Base-by-base conservation (phyloP, 2,329 filamentous ascomycete genomes). In the Neopestalotiopsis sp. region DNA sequence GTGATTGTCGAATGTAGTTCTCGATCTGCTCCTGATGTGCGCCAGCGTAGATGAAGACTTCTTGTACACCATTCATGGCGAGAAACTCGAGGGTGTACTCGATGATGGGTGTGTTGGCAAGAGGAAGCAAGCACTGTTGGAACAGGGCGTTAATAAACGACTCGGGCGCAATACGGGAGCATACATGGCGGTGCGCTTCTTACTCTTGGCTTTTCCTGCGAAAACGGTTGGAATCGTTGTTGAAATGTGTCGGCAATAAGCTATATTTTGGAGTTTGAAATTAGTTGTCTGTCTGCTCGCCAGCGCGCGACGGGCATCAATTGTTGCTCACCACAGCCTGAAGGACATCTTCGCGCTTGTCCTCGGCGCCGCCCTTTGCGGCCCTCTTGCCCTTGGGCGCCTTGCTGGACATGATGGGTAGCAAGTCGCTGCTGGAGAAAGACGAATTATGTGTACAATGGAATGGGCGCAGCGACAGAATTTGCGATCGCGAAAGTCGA, bases 71-170 rank as follows among this genome's bases (percentile, higher is more conserved):
- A 69, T 96, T 94, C 87, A 95, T 95, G 72, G 94, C 94, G 0
- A 99, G 90, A 76, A 97, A 98, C 78, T 98, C 95, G 76, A 98
- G 90, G 4, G 95, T 98, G 80, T 99, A 98, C 81, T 99, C 96
- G 82, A 99, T 97, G 71, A 99, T 86, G 45, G 96, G 95, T 1
- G 92, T 95, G 80, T 98, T 98, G 70, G 94, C 96, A 70, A 99
- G 87, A 12, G 95, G 94, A 6, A 99, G 86, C 40, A 99, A 91
- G 84, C 96, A 98, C 93, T 97, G 76, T 38, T 28, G 64, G 20
- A 38, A 34, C 30, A n/a, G 4, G 14, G 20, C 4, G 40, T 64
- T 13, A 64, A 38, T 30, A 12, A 4, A 4, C 40, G 17, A 20
- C 20, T 20, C 34, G 40, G 24, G 32, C 56, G 17, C 38, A n/a